Evolutionary conservation across 2,329 filamentous ascomycete genomes (phyloP), one percentile per base, ranked within the genome.

Genomic region (Simplicillium sp.): DNA sequence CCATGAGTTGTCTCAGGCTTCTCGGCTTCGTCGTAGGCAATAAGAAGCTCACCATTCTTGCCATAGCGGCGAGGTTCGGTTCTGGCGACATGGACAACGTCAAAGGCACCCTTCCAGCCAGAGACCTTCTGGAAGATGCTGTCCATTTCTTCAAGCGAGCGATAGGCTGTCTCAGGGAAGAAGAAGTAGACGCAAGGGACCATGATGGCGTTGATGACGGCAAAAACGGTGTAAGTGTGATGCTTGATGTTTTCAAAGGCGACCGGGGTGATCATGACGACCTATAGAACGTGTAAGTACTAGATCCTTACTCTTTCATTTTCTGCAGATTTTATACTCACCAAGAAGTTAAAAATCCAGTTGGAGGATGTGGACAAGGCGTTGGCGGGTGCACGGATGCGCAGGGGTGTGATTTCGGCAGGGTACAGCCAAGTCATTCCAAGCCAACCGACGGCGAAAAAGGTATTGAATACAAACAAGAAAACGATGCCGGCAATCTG

Each of bases 81-180:
- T 35, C 50, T 47, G 32, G 64, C 64, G 33, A 60, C 55, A 14
- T 59, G 52, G 20, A 67, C 58, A 5, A 67, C 57, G 13, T 50
- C 47, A 11, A 66, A 54, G 14, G 56, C 58, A 18, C 55, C 62
- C 16, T 46, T 46, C 40, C 55, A 51, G 3, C 73, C 72, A 16
- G 61, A 60, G 1, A 72, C 70, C 52, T 77, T 75, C 47, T 71
- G 68, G 60, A 80, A 81, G 51, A 82, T 80, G 48, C 59, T 61
- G 50, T 82, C 78, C 72, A 83, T 82, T 53, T 82, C 78, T 55
- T 83, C 78, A 15, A 83, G 68, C 2, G 71, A 75, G 33, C 78
- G 68, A 52, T 76, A 76, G 1, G 73, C 73, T 9, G 79, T 82
- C 57, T 82, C 79, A 1, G 78, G 78, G 58, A 75, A 81, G 64